Evolutionary conservation across 2,329 filamentous ascomycete genomes (phyloP).

Genomic region (Colletotrichum shisoi): DNA sequence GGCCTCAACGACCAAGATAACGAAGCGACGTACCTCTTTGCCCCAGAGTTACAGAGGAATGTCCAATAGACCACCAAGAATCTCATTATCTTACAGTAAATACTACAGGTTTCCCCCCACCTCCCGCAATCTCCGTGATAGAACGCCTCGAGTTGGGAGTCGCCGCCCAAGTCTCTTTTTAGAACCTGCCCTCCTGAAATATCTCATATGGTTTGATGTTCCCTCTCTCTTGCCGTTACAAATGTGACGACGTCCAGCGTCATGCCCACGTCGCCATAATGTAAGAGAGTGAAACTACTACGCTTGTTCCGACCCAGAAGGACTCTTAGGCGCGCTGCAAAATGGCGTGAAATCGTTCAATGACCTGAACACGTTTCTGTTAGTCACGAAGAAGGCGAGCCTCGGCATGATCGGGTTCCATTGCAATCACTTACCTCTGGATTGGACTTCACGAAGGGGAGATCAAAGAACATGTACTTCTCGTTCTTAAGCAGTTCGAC

Average conservation of each 20-base stretch:
- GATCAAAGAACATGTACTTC: constrained; percentile 88
- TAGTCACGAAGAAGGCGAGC: background rate
- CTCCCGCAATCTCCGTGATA: constrained; percentile 7
- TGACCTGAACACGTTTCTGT: constrained; percentile 19
- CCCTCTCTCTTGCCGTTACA: background rate
- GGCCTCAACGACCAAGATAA: background rate
- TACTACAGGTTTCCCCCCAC: constrained; percentile 10
- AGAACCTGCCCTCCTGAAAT: background rate
- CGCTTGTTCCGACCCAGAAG: background rate
- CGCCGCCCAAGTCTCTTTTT: constrained; percentile 10
- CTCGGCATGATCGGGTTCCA: background rate
- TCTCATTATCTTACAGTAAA: constrained; percentile 34
- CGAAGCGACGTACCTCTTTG: too few relatives aligned
- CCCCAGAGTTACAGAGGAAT: constrained; percentile 1
- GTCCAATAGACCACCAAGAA: constrained; percentile 14
- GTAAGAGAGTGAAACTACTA: background rate
- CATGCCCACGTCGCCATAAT: background rate
- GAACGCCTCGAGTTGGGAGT: constrained; percentile 19
- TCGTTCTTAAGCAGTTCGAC: constrained; percentile 91
- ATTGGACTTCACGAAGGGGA: constrained; percentile 88
- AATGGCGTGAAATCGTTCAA: constrained; percentile 39
- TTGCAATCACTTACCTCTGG: constrained; percentile 72
- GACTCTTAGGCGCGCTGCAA: constrained; percentile 23
- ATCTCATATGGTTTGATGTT: background rate
- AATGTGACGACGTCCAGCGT: background rate